Percentiles rank a stretch among this genome's conserved stretches.
phyloP scores from a whole-genome alignment of 1,284 basidiomycete genomes.

The Irpex lacteus region DNA sequence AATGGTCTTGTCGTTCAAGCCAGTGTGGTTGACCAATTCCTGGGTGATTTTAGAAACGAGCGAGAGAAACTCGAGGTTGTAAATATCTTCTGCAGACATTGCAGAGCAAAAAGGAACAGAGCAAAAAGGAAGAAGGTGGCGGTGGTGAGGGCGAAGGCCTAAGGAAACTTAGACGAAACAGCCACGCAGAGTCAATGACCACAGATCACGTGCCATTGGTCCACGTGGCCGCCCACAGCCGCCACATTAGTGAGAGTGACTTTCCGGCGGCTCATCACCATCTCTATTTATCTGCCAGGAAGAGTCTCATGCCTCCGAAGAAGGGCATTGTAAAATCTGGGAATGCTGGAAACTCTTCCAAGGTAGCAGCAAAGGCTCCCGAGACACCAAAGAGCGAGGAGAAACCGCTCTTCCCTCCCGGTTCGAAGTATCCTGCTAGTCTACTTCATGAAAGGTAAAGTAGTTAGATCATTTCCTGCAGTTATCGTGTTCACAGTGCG shows the following conservation, averaged over 20 bases:
- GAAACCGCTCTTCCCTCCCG: slow-evolving; percentile 72
- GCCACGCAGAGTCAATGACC: not conserved
- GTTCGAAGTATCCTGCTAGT: slow-evolving; percentile 78
- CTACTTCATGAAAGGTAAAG: slow-evolving; percentile 72
- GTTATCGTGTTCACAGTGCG: not conserved
- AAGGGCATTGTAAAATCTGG: slow-evolving; percentile 82
- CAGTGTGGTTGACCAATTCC: slow-evolving; percentile 86
- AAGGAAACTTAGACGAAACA: not conserved
- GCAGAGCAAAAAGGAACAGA: slow-evolving; percentile 11
- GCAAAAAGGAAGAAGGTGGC: slow-evolving; percentile 7
- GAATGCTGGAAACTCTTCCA: slow-evolving; percentile 82
- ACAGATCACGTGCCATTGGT: not conserved
- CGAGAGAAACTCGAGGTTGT: slow-evolving; percentile 89
- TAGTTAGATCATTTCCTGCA: not conserved
- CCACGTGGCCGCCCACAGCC: not conserved
- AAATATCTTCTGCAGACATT: slow-evolving; percentile 77
- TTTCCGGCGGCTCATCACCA: not conserved
- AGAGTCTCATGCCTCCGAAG: slow-evolving; percentile 58
- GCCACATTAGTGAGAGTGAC: too few species aligned
- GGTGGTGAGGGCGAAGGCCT: not conserved
- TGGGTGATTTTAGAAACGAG: slow-evolving; percentile 87
- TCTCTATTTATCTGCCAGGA: not conserved
- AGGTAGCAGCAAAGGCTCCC: slow-evolving; percentile 37
- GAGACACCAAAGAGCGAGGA: slow-evolving; percentile 28
- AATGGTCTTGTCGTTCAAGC: slow-evolving; percentile 84